Evolutionary conservation across 139 green algal genomes (phyloP), one percentile per base, ranked within the genome.

Genomic region (Micractinium sp.): DNA sequence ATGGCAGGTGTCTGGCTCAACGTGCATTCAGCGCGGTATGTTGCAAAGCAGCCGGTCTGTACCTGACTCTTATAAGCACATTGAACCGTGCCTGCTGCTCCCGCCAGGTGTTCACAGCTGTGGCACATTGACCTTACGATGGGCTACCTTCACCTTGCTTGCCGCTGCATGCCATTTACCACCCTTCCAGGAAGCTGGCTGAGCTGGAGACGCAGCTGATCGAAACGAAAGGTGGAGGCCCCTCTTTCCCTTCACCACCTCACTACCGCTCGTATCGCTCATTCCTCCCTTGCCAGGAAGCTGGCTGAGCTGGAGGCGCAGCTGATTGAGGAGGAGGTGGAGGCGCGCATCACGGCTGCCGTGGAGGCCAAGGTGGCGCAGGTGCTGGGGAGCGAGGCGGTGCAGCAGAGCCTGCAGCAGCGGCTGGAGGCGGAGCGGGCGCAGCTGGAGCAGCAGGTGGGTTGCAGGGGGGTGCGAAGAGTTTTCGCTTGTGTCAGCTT

Each of bases 381-480:
- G 36, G 93, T 90, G 38, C 90, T 96, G 81, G 61, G 31, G 73
- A 91, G 81, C 38, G 90, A 95, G 29, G 89, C 89, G 76, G 93
- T 96, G 83, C 93, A 94, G 89, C 77, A 89, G 56, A 88, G 90
- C 61, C 90, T 96, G 88, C 84, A 92, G 66, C 63, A 82, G 75
- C 80, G 92, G 19, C 81, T 96, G 83, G 89, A 93, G 31, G 86
- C 84, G 47, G 92, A 95, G 88, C 91, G 93, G 35, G 85, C 66
- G 75, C 87, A 86, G 12, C 88, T 96, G 33, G 93, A 95, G 88
- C 74, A 93, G 60, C 92, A 95, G 92, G 93, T 93, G 63, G 38
- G 23, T 33, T 27, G 35, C 27, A 31, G 31, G 9, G n/a, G 73
- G 73, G 73, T 41, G 73, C 0, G 47, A 20, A 25, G 47, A n/a